phyloP scores from a whole-genome alignment of 1,284 basidiomycete species.

The Ustilago crameri region DNA sequence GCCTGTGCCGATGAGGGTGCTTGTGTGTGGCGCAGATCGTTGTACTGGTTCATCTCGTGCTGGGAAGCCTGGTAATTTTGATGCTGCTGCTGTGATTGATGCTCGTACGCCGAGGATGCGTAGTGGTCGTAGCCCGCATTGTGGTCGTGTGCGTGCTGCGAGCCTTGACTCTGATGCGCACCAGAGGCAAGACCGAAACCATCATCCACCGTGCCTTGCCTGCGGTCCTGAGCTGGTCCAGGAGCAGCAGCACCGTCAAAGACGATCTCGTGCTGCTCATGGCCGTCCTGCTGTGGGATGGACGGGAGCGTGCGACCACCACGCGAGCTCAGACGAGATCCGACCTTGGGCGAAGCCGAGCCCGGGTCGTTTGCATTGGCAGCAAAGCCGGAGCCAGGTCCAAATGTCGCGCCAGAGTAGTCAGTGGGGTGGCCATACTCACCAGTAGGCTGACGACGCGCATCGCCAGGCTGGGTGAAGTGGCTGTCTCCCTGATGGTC shows the following conservation, averaged over 20 bases:
- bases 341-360: not conserved
- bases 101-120: constrained; percentile 37
- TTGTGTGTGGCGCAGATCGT: not conserved
- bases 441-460: constrained; percentile 36
- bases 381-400: constrained; percentile 19
- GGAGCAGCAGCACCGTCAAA: constrained; percentile 10
- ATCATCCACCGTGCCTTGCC: constrained; percentile 50
- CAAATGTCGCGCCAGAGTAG: constrained; percentile 48
- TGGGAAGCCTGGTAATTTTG: constrained; percentile 21
- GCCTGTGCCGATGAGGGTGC: constrained; percentile 9
- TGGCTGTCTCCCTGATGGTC: constrained; percentile 18
- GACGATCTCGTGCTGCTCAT: constrained; percentile 28
- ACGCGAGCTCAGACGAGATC: constrained; percentile 11
- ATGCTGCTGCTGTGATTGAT: constrained; percentile 22
- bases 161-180: constrained; percentile 12
- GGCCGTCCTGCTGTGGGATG: constrained; percentile 27
- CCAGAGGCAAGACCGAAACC: constrained; percentile 50
- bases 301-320: constrained; percentile 30
- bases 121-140: constrained; percentile 31
- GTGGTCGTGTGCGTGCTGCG: constrained; percentile 14
- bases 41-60: constrained; percentile 14
- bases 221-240: constrained; percentile 11
- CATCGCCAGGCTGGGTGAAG: constrained; percentile 14
- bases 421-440: constrained; percentile 51
- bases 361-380: constrained; percentile 9